A percentile compares a stretch with the other conserved stretches of the same genome.
Evolutionary conservation across 495 filamentous ascomycete species (phyloP).

Genomic region (Hyaloscypha bicolor): DNA sequence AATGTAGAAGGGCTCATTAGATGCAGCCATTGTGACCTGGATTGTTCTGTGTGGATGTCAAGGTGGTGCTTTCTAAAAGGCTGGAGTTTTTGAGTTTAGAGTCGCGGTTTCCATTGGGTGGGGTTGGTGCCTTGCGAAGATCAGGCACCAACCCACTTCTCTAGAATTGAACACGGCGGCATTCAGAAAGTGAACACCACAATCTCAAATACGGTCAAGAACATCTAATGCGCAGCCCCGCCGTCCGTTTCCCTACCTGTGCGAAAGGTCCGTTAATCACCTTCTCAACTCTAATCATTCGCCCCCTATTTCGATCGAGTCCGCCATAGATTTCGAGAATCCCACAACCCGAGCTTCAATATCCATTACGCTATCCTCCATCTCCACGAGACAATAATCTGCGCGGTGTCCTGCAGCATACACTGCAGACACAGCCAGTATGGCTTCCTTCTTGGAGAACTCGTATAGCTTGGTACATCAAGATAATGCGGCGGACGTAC

Average conservation of each 20-base stretch:
- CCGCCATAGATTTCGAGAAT: slow-evolving; percentile 3
- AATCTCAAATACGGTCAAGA: slow-evolving; percentile 12
- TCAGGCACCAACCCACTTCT: slow-evolving; percentile 9
- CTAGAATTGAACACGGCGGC: slow-evolving; percentile 17
- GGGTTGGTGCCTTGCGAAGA: not conserved
- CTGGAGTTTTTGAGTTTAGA: not conserved
- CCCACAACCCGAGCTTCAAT: slow-evolving; percentile 20
- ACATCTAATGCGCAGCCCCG: slow-evolving; percentile 29
- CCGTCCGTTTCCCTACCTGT: slow-evolving; percentile 14
- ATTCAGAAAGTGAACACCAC: slow-evolving; percentile 12
- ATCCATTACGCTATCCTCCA: slow-evolving; percentile 14
- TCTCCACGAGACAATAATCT: slow-evolving; percentile 12
- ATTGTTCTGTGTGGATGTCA: slow-evolving; percentile 14
- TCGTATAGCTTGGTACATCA: slow-evolving; percentile 93
- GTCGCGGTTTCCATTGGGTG: not conserved
- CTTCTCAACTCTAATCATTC: slow-evolving; percentile 4
- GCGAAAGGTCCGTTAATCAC: slow-evolving; percentile 18
- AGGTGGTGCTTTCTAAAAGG: not conserved
- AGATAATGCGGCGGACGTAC: slow-evolving; percentile 93
- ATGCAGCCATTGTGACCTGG: slow-evolving; percentile 28
- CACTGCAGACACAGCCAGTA: slow-evolving; percentile 50
- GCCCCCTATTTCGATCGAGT: slow-evolving; percentile 13
- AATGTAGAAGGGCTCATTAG: slow-evolving; percentile 83
- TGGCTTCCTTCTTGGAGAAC: slow-evolving; percentile 93
- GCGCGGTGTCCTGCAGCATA: slow-evolving; percentile 22